phyloP scores from a whole-genome alignment of 257 asterid genomes.

The Solanum ossicruentum region DNA sequence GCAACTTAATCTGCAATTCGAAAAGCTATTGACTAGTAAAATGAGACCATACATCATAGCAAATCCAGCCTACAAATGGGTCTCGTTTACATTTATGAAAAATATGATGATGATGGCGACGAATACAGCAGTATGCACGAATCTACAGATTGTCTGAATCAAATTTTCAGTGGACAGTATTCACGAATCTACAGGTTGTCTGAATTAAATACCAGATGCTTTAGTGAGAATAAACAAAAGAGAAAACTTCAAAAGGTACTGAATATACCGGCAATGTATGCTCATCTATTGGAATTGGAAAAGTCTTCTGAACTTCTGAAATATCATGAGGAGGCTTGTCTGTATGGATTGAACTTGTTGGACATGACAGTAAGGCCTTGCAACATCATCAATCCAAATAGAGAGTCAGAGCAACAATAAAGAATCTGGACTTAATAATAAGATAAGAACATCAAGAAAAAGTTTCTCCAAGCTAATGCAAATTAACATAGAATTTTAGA shows the following conservation, averaged over 20 bases:
- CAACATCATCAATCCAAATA: constrained; percentile 4
- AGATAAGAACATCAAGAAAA: background rate
- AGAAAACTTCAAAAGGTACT: background rate
- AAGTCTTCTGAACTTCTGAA: constrained; percentile 41
- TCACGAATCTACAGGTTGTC: background rate
- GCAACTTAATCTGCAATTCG: background rate
- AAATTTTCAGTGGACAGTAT: background rate
- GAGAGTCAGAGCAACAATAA: background rate
- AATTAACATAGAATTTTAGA: background rate
- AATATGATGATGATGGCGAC: background rate
- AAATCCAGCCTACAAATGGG: background rate
- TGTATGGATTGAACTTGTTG: constrained; percentile 62
- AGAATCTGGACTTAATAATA: background rate
- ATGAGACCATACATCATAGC: background rate
- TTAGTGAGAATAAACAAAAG: background rate
- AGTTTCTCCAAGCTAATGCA: background rate
- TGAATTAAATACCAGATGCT: background rate
- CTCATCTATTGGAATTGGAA: constrained; percentile 44
- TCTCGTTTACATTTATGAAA: background rate
- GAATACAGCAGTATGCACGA: background rate
- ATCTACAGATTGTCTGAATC: background rate
- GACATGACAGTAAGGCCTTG: constrained; percentile 61
- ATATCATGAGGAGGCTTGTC: constrained; percentile 43
- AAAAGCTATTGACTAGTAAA: background rate
- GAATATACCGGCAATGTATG: constrained; percentile 30